phyloP scores from a whole-genome alignment of 2,329 filamentous ascomycete genomes.

The Aspergillus cejpii region DNA sequence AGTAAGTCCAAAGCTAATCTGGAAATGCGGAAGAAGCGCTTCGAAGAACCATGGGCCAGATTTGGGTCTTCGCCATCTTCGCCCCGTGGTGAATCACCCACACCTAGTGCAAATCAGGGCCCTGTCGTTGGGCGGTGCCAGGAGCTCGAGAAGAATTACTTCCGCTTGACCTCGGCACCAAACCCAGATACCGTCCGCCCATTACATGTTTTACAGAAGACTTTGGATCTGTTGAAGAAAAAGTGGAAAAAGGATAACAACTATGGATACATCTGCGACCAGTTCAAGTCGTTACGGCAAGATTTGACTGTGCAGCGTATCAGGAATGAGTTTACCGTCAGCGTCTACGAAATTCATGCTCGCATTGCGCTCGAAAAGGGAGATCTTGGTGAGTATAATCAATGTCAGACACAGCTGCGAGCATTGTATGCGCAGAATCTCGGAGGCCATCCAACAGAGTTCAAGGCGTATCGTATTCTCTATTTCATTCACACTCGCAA shows the following conservation, averaged over 20 bases:
- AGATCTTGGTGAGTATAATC: slow-evolving; percentile 99
- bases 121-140: slow-evolving; percentile 83
- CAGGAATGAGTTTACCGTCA: slow-evolving; percentile 92
- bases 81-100: slow-evolving; percentile 44
- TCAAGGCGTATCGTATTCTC: slow-evolving; percentile 98
- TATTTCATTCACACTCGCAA: slow-evolving; percentile 99
- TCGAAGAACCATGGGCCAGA: slow-evolving; percentile 53
- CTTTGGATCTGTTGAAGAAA: slow-evolving; percentile 79
- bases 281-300: slow-evolving; percentile 97
- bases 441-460: slow-evolving; percentile 86
- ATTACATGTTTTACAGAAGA: slow-evolving; percentile 69
- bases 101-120: slow-evolving; percentile 44
- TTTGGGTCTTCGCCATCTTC: slow-evolving; percentile 36
- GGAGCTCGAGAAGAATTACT: slow-evolving; percentile 84
- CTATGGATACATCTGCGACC: slow-evolving; percentile 96
- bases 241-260: slow-evolving; percentile 93
- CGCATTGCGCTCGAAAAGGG: slow-evolving; percentile 96
- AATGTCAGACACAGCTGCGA: slow-evolving; percentile 97
- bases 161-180: slow-evolving; percentile 84
- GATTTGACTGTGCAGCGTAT: slow-evolving; percentile 97
- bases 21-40: slow-evolving; percentile 85
- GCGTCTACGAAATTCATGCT: slow-evolving; percentile 94
- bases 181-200: slow-evolving; percentile 85
- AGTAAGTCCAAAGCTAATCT: slow-evolving; percentile 87
- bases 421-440: slow-evolving; percentile 81